Percentiles rank a stretch among this genome's conserved stretches.
These are phyloP conservation scores for Aspergillus proliferans DNA, from an alignment of 2,329 filamentous ascomycete species.

Conservation along the genomic window DNA sequence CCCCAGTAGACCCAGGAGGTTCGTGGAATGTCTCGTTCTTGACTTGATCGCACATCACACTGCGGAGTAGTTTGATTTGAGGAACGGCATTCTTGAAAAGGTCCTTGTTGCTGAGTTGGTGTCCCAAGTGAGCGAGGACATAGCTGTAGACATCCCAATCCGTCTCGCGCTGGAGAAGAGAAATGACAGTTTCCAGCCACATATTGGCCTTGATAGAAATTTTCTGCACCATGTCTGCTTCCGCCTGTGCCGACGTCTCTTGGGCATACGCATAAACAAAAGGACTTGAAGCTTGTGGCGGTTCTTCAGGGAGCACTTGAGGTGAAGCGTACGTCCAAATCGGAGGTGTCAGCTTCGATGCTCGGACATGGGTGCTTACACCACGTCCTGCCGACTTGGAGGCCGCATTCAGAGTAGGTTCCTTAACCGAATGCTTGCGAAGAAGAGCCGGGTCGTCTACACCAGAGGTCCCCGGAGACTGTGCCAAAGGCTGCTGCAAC, in stretches of 20 bases:
- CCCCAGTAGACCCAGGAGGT: conserved; percentile 68
- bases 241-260: conserved; percentile 23
- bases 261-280: conserved; percentile 45
- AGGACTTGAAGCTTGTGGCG: conserved; percentile 43
- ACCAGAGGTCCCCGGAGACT: conserved; percentile 31
- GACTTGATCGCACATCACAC: conserved; percentile 74
- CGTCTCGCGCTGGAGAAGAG: conserved; percentile 65
- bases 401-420: conserved; percentile 19
- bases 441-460: conserved; percentile 29
- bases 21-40: conserved; percentile 71
- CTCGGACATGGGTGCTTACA: conserved; percentile 25
- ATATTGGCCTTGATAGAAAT: conserved; percentile 53
- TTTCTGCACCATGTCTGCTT: conserved; percentile 24
- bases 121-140: conserved; percentile 74
- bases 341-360: conserved; percentile 36
- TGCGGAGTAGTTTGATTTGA: conserved; percentile 69
- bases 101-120: conserved; percentile 83
- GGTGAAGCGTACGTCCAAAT: conserved; percentile 55
- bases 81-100: conserved; percentile 69
- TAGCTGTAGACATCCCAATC: conserved; percentile 95
- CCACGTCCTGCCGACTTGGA: conserved; percentile 30
- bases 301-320: conserved; percentile 50
- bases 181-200: conserved; percentile 73
- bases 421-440: conserved; percentile 28
- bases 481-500: conserved; percentile 36